A percentile compares a stretch with the other conserved stretches of the same genome.
Conservation (phyloP, 257 asterid genomes). For the Penstemon davidsonii region DNA sequence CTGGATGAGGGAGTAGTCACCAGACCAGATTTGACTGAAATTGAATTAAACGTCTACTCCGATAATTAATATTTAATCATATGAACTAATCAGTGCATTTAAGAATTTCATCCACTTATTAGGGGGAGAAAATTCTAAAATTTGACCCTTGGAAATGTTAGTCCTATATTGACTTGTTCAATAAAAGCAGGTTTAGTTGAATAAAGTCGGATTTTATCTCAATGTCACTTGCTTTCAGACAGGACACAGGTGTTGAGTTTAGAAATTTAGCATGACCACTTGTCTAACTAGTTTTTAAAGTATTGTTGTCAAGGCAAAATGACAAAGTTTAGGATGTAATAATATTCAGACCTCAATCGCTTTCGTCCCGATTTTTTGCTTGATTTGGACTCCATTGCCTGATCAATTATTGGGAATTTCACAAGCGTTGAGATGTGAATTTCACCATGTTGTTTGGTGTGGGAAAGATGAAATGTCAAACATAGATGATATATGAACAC, state of each 20-base stretch:
- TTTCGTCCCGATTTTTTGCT: background rate
- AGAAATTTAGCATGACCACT: constrained; percentile 1
- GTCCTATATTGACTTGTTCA: constrained; percentile 9
- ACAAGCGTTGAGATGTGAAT: background rate
- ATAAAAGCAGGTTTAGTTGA: background rate
- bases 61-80: background rate
- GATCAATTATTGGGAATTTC: background rate
- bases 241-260: constrained; percentile 12
- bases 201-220: constrained; percentile 21
- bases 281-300: constrained; percentile 13
- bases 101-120: constrained; percentile 17
- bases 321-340: constrained; percentile 6
- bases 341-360: background rate
- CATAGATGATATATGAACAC: background rate
- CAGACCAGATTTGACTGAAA: constrained; percentile 37
- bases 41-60: constrained; percentile 27
- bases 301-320: background rate
- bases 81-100: constrained; percentile 11
- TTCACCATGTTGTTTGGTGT: background rate
- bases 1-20: constrained; percentile 20
- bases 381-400: background rate
- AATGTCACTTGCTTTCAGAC: constrained; percentile 16
- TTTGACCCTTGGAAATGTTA: constrained; percentile 23
- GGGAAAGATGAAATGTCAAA: background rate
- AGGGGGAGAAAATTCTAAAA: constrained; percentile 4